These are phyloP conservation scores for Arthrobotrys iridis DNA, from an alignment of 2,329 filamentous ascomycete species.

Conservation along the genomic window DNA sequence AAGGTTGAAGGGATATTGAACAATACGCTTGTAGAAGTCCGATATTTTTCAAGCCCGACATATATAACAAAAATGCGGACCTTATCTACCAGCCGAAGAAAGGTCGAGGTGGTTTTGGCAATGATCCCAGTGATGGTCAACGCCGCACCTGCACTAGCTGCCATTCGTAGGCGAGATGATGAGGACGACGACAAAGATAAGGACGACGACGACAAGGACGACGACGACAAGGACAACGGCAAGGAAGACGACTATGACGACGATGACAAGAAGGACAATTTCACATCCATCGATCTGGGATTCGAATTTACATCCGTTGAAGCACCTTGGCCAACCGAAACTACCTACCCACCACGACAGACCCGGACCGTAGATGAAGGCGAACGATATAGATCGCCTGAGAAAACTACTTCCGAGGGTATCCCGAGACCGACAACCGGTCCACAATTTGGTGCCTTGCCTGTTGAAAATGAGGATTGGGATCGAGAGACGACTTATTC, in stretches of 20 bases:
- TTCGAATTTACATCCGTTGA: constrained; percentile 29
- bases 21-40: not conserved
- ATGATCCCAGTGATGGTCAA: constrained; percentile 16
- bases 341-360: not conserved
- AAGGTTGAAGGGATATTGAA: not conserved
- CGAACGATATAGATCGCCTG: constrained; percentile 20
- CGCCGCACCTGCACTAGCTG: constrained; percentile 23
- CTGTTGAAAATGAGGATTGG: constrained; percentile 6
- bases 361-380: not conserved
- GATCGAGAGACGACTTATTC: not conserved
- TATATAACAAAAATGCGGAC: constrained; percentile 6
- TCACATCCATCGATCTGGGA: constrained; percentile 22
- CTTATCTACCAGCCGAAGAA: constrained; percentile 18
- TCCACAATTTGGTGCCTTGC: constrained; percentile 14
- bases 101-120: constrained; percentile 4
- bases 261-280: not conserved
- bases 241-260: not conserved
- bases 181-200: constrained; percentile 16
- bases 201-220: not conserved
- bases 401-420: not conserved
- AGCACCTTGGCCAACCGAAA: not conserved
- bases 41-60: constrained; percentile 2
- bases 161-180: constrained; percentile 19
- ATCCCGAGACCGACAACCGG: not conserved
- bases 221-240: constrained; percentile 20